Conservation (phyloP, 2,329 filamentous ascomycete genomes). For the Cercospora beticola region DNA sequence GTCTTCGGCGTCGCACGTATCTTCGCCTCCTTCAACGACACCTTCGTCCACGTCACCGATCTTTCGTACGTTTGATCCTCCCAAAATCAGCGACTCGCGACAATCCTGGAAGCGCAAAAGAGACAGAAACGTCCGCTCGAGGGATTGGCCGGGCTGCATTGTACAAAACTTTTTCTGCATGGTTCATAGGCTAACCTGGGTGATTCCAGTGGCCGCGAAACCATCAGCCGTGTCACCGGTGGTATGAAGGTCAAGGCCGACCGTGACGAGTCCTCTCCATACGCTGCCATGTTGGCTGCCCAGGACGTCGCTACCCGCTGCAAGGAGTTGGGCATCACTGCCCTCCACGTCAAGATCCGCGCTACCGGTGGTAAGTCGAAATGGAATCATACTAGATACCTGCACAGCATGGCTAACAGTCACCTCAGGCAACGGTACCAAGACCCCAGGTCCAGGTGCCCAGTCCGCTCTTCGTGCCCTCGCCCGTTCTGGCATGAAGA, state of each 20-base stretch:
- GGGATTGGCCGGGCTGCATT: constrained; percentile 15
- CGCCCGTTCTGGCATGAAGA: constrained; percentile 99
- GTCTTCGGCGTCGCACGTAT: constrained; percentile 98
- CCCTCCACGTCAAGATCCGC: constrained; percentile 99
- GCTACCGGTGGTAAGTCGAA: constrained; percentile 82
- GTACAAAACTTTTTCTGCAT: constrained; percentile 30
- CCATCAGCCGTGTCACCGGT: constrained; percentile 99
- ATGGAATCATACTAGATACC: not conserved
- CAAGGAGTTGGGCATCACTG: constrained; percentile 83
- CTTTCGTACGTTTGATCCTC: constrained; percentile 55
- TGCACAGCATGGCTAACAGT: not conserved
- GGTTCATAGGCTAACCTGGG: constrained; percentile 62
- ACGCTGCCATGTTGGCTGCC: constrained; percentile 99
- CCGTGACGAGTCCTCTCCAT: constrained; percentile 99
- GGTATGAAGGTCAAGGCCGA: constrained; percentile 99
- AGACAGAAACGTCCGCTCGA: constrained; percentile 13
- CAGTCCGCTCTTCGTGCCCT: constrained; percentile 98
- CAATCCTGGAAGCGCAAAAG: constrained; percentile 1
- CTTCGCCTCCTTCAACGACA: constrained; percentile 74
- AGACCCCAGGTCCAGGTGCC: constrained; percentile 98
- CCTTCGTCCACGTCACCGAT: constrained; percentile 96
- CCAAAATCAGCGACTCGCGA: not conserved
- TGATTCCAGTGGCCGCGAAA: constrained; percentile 94
- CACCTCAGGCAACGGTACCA: constrained; percentile 87
- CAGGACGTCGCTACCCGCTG: constrained; percentile 87